These are phyloP conservation scores for Verticillium isaacii DNA, from an alignment of 2,329 filamentous ascomycete species.

Conservation along the genomic window DNA sequence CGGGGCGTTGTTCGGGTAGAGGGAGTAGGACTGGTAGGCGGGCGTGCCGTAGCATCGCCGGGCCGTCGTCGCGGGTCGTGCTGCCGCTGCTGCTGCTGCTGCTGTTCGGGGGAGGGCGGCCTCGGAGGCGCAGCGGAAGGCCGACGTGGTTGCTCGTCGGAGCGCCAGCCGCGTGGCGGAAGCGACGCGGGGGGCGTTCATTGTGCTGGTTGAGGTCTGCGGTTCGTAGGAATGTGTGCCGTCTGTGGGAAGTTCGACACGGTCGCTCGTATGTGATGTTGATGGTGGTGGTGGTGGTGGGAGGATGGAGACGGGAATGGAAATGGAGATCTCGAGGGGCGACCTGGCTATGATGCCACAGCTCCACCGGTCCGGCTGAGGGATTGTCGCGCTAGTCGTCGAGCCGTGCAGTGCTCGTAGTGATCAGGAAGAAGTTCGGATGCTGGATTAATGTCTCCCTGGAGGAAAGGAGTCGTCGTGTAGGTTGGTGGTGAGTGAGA, in stretches of 20 bases:
- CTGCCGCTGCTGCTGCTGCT: background rate
- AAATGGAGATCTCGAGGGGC: background rate
- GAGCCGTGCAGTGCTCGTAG: background rate
- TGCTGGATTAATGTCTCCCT: too few species aligned
- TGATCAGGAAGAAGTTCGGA: background rate
- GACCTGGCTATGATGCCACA: conserved; percentile 1
- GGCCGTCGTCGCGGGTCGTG: background rate
- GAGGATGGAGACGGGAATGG: background rate
- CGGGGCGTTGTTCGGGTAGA: conserved; percentile 35
- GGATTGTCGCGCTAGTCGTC: background rate
- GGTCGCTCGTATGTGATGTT: background rate
- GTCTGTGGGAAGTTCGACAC: background rate
- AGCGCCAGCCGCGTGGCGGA: conserved; percentile 9
- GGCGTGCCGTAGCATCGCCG: conserved; percentile 11
- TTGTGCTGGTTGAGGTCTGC: background rate
- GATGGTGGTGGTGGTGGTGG: background rate
- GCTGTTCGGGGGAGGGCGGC: background rate
- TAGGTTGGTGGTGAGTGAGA: background rate
- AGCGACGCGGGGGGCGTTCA: background rate
- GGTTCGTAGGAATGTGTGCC: background rate
- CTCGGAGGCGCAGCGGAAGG: conserved; percentile 8
- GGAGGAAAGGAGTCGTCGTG: background rate
- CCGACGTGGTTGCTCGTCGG: conserved; percentile 7
- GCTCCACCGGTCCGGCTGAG: background rate
- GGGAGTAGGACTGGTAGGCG: conserved; percentile 48